Percentiles rank a stretch among this genome's conserved stretches.
These are phyloP conservation scores for Hemisphaericaspora nanyangensis DNA, from an alignment of 805 yeast species.

Conservation along the genomic window DNA sequence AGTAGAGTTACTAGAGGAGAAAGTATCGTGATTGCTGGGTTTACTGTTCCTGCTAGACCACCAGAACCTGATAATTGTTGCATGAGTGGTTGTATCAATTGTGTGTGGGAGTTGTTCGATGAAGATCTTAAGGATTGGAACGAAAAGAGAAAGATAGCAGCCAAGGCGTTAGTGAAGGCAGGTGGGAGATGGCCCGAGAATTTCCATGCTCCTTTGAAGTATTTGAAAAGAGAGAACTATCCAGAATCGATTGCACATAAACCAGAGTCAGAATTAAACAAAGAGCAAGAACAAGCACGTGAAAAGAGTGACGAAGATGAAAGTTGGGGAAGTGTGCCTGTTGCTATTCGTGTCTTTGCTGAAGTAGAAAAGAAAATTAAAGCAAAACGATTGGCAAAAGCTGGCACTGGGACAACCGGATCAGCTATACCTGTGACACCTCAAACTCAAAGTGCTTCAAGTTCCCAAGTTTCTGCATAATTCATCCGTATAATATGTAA, in stretches of 20 bases:
- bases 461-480: background rate
- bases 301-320: slow-evolving; percentile 17
- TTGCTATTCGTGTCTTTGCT: slow-evolving; percentile 76
- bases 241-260: slow-evolving; percentile 33
- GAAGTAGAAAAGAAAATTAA: slow-evolving; percentile 71
- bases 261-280: slow-evolving; percentile 9
- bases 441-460: background rate
- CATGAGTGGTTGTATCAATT: slow-evolving; percentile 94
- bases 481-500: background rate
- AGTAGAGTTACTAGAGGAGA: slow-evolving; percentile 34
- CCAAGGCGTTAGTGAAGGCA: slow-evolving; percentile 26
- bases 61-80: slow-evolving; percentile 93
- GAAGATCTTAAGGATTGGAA: slow-evolving; percentile 89
- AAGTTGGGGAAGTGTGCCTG: slow-evolving; percentile 57
- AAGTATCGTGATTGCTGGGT: slow-evolving; percentile 48
- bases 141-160: slow-evolving; percentile 55
- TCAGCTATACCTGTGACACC: background rate
- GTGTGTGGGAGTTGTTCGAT: slow-evolving; percentile 92
- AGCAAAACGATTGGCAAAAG: slow-evolving; percentile 20
- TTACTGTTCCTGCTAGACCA: slow-evolving; percentile 79
- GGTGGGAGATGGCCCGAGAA: slow-evolving; percentile 45
- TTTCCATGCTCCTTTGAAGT: slow-evolving; percentile 37
- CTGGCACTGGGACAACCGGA: background rate
- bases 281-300: slow-evolving; percentile 1
- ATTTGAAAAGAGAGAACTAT: slow-evolving; percentile 28